Percentiles rank a stretch among this genome's conserved stretches.
Evolutionary conservation across 495 filamentous ascomycete genomes (phyloP).

Genomic region (Pyronema omphalodes): DNA sequence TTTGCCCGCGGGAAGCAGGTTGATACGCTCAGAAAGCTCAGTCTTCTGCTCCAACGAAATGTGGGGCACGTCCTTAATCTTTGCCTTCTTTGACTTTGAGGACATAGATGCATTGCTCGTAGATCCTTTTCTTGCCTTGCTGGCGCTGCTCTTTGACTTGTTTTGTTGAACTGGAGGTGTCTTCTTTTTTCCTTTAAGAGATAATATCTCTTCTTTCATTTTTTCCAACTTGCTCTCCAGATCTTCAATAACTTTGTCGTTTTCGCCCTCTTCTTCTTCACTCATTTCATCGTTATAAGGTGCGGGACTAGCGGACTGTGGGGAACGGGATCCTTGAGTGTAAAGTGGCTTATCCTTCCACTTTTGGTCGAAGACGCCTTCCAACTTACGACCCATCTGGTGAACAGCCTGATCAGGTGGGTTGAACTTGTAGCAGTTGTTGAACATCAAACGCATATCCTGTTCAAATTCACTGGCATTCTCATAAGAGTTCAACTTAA

Average conservation of each 20-base stretch:
- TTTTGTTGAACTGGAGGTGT: constrained; percentile 41
- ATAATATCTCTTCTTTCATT: constrained; percentile 48
- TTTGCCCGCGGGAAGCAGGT: constrained; percentile 31
- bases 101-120: constrained; percentile 8
- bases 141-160: constrained; percentile 33
- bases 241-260: constrained; percentile 30
- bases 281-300: constrained; percentile 48
- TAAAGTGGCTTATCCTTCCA: constrained; percentile 58
- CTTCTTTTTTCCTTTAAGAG: constrained; percentile 44
- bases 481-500: constrained; percentile 63
- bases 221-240: constrained; percentile 45
- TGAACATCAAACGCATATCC: constrained; percentile 67
- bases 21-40: constrained; percentile 26
- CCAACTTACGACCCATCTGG: constrained; percentile 45
- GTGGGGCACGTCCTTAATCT: constrained; percentile 18
- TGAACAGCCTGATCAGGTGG: constrained; percentile 56
- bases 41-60: constrained; percentile 27
- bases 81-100: constrained; percentile 15
- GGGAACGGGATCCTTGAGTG: constrained; percentile 43
- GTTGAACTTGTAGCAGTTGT: constrained; percentile 87
- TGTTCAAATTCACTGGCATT: constrained; percentile 67
- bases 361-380: constrained; percentile 53
- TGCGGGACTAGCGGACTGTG: constrained; percentile 35
- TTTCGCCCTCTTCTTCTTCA: constrained; percentile 35
- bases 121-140: constrained; percentile 28